These are phyloP conservation scores for Penicillium olsonii DNA, from an alignment of 2,329 filamentous ascomycete genomes.

Conservation along the genomic window DNA sequence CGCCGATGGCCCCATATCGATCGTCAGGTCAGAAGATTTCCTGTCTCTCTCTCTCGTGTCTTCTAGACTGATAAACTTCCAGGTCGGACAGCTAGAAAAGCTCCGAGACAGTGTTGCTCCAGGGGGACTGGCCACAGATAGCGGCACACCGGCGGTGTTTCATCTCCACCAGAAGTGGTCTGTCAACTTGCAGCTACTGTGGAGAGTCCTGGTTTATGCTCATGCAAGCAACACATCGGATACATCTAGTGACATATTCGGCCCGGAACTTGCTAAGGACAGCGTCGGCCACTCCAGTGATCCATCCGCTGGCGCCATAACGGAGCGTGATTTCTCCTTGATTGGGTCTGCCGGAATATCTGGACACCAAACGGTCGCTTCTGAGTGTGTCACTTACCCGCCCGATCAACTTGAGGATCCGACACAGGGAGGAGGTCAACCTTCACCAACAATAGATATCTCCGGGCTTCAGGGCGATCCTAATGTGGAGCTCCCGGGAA, in stretches of 20 bases:
- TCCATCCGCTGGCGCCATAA: slow-evolving; percentile 12
- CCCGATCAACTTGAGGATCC: slow-evolving; percentile 29
- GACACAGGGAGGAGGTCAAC: slow-evolving; percentile 6
- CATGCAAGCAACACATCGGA: slow-evolving; percentile 30
- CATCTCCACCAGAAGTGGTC: slow-evolving; percentile 28
- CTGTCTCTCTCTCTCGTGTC: too few relatives aligned
- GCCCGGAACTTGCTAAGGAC: slow-evolving; percentile 17
- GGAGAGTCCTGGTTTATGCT: slow-evolving; percentile 42
- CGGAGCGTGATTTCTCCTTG: slow-evolving; percentile 36
- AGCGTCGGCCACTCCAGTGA: slow-evolving; percentile 9
- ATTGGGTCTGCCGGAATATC: slow-evolving; percentile 44
- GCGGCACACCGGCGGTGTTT: neutral
- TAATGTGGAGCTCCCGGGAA: slow-evolving; percentile 8
- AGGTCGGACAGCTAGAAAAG: slow-evolving; percentile 29
- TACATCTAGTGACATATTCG: slow-evolving; percentile 20
- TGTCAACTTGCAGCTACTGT: slow-evolving; percentile 39
- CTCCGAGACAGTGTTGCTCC: slow-evolving; percentile 37
- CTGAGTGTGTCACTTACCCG: slow-evolving; percentile 37
- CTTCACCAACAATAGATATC: slow-evolving; percentile 9
- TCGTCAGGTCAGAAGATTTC: slow-evolving; percentile 23
- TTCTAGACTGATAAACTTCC: neutral
- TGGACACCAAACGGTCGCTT: slow-evolving; percentile 40
- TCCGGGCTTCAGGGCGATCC: slow-evolving; percentile 5
- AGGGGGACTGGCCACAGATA: slow-evolving; percentile 13
- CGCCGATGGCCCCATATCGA: slow-evolving; percentile 40